Conservation (phyloP, 805 yeast species). For the Candida nitratophila region DNA sequence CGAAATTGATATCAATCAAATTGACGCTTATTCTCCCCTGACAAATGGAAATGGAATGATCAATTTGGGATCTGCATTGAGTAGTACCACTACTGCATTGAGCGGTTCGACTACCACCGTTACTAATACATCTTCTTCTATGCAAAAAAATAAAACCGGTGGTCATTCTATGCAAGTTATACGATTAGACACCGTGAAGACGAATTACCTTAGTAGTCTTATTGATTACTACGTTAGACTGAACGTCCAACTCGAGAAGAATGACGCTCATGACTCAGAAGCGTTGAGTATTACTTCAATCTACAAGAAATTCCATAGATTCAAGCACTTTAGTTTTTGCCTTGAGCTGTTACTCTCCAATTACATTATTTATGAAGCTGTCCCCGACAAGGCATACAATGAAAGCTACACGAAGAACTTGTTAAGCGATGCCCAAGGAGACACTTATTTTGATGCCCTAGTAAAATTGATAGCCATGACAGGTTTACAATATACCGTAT, state of each 20-base stretch:
- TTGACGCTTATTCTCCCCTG: constrained; percentile 13
- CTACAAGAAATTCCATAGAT: constrained; percentile 30
- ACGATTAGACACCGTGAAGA: constrained; percentile 28
- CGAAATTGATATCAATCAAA: constrained; percentile 31
- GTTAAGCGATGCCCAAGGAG: constrained; percentile 1
- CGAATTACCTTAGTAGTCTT: constrained; percentile 37
- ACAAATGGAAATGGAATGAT: constrained; percentile 9
- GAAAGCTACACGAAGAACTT: constrained; percentile 2
- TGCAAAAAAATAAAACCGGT: neutral
- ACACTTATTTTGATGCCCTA: constrained; percentile 21
- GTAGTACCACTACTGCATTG: neutral
- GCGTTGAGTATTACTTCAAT: constrained; percentile 23
- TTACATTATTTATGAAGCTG: constrained; percentile 26
- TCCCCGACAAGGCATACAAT: constrained; percentile 15
- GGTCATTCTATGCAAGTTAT: constrained; percentile 10
- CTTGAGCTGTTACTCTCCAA: constrained; percentile 42
- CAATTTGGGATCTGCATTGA: constrained; percentile 10
- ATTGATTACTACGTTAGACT: constrained; percentile 38
- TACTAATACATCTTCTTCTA: too few species aligned
- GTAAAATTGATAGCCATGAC: constrained; percentile 27
- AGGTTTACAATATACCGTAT: constrained; percentile 27
- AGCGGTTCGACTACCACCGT: neutral
- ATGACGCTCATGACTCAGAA: constrained; percentile 7
- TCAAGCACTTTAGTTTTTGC: constrained; percentile 40
- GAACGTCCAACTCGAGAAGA: constrained; percentile 12